Conservation (phyloP, 2,329 filamentous ascomycete species). For the Aureobasidium melanogenum region DNA sequence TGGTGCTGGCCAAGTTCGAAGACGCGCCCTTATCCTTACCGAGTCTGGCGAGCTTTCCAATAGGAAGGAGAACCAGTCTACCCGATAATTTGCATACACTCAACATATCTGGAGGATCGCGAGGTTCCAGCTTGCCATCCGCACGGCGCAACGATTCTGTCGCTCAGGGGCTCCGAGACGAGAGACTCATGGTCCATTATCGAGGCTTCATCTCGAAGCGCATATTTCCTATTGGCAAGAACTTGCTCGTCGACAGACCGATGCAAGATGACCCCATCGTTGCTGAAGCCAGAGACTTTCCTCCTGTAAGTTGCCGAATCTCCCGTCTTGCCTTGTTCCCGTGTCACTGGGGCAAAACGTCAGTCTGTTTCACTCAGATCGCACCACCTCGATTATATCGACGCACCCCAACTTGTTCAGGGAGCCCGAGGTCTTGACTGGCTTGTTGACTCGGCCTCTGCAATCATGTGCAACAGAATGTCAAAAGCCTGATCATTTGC, state of each 20-base stretch:
- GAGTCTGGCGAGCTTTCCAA: slow-evolving; percentile 7
- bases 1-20: slow-evolving; percentile 44
- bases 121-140: slow-evolving; percentile 5
- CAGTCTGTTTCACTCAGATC: background rate
- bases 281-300: slow-evolving; percentile 38
- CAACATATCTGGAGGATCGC: slow-evolving; percentile 5
- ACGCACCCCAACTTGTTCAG: too few relatives aligned
- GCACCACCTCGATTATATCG: background rate
- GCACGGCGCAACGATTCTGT: background rate
- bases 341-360: background rate
- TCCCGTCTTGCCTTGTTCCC: background rate
- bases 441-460: background rate
- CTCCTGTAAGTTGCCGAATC: slow-evolving; percentile 36
- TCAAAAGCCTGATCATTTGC: background rate
- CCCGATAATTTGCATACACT: slow-evolving; percentile 10
- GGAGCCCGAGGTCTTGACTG: background rate
- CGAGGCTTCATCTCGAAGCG: slow-evolving; percentile 14
- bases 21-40: slow-evolving; percentile 25
- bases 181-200: slow-evolving; percentile 16
- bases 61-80: slow-evolving; percentile 13
- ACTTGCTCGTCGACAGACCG: background rate
- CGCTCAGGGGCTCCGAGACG: slow-evolving; percentile 11
- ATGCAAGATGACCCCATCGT: slow-evolving; percentile 13
- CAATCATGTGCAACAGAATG: background rate
- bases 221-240: slow-evolving; percentile 11